Conservation (phyloP, 2,329 filamentous ascomycete genomes). For the Pseudogymnoascus sp. region DNA sequence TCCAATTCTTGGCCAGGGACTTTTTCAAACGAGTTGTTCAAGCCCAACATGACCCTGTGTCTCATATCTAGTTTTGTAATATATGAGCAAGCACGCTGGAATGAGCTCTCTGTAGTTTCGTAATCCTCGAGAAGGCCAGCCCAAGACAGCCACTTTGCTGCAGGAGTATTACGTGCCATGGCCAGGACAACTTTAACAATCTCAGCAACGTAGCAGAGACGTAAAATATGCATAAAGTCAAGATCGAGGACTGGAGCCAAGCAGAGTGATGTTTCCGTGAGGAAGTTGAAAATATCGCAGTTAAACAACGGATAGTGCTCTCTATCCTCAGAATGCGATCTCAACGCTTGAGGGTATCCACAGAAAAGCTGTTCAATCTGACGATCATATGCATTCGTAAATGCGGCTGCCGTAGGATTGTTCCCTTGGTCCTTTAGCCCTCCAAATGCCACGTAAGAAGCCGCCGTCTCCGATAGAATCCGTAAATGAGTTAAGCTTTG, state of each 20-base stretch:
- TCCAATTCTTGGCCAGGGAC: neutral
- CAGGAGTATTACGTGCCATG: slow-evolving; percentile 47
- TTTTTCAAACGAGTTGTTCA: slow-evolving; percentile 25
- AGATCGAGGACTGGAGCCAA: slow-evolving; percentile 58
- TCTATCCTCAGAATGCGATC: neutral
- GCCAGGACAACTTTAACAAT: slow-evolving; percentile 70
- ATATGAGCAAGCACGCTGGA: slow-evolving; percentile 5
- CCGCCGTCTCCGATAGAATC: slow-evolving; percentile 78
- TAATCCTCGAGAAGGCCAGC: slow-evolving; percentile 11
- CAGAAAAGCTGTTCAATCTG: slow-evolving; percentile 73
- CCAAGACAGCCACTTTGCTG: slow-evolving; percentile 38
- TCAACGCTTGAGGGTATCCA: slow-evolving; percentile 32
- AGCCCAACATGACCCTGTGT: neutral
- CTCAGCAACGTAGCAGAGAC: slow-evolving; percentile 84
- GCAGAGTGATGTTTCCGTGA: slow-evolving; percentile 69
- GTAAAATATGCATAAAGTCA: slow-evolving; percentile 71
- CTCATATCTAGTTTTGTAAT: neutral
- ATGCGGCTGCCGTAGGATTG: slow-evolving; percentile 58
- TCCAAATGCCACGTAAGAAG: slow-evolving; percentile 74
- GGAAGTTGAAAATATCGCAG: slow-evolving; percentile 69
- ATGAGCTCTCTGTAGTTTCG: slow-evolving; percentile 8
- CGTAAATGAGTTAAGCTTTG: slow-evolving; percentile 79
- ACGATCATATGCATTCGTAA: slow-evolving; percentile 56
- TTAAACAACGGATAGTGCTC: slow-evolving; percentile 48
- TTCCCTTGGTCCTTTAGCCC: slow-evolving; percentile 53